Evolutionary conservation across 78 protist genomes (phyloP).

Genomic region (Dictyostelium intermedium): DNA sequence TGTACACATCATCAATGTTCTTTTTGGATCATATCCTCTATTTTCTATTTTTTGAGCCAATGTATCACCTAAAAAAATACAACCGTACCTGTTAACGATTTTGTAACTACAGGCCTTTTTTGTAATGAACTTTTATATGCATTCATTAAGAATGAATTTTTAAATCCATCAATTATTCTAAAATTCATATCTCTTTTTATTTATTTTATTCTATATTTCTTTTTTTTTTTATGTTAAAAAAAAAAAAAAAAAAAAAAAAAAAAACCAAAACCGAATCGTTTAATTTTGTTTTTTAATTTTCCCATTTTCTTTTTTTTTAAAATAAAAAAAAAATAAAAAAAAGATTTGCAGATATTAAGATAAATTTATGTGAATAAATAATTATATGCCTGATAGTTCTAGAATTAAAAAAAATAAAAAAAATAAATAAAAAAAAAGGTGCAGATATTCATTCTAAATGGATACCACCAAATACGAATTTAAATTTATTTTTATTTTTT

Average conservation of each 20-base stretch:
- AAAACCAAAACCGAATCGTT: not conserved
- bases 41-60: constrained; percentile 45
- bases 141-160: not conserved
- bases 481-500: no score
- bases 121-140: constrained; percentile 1
- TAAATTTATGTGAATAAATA: no score
- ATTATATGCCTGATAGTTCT: no score
- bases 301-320: no score
- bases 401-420: no score
- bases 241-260: not conserved
- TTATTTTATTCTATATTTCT: not conserved
- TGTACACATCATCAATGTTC: constrained; percentile 70
- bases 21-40: constrained; percentile 4
- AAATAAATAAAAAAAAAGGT: no score
- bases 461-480: not conserved
- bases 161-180: not conserved
- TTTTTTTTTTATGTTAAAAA: not conserved
- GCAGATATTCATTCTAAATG: not conserved
- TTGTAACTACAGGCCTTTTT: constrained; percentile 6
- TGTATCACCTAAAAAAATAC: constrained; percentile 38
- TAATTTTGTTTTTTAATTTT: not conserved
- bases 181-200: not conserved
- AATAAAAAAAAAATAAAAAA: no score
- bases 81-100: constrained; percentile 49
- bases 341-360: no score